These are phyloP conservation scores for Sclerotinia glacialis DNA, from an alignment of 2,329 filamentous ascomycete species.

Conservation along the genomic window DNA sequence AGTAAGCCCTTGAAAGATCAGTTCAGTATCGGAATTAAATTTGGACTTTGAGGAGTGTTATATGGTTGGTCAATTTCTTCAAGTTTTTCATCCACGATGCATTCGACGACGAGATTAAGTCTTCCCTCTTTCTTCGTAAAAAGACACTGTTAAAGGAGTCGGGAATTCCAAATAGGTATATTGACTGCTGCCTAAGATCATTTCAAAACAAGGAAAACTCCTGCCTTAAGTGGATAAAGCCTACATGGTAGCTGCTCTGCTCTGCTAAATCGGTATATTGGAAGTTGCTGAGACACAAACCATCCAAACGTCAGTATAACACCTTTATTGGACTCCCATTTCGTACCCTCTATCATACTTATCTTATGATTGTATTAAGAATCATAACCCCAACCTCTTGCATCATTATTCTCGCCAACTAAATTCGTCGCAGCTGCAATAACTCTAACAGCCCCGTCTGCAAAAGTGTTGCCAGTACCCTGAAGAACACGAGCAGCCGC, in stretches of 20 bases:
- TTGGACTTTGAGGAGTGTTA: neutral
- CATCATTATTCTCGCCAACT: conserved; percentile 28
- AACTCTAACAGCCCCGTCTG: conserved; percentile 45
- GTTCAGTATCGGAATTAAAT: neutral
- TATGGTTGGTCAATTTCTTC: neutral
- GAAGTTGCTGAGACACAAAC: neutral
- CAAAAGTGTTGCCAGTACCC: conserved; percentile 42
- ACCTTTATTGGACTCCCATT: no score
- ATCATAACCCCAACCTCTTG: conserved; percentile 35
- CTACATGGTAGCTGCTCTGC: neutral
- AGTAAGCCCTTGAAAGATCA: neutral
- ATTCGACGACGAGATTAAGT: neutral
- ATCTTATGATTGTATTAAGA: conserved; percentile 13
- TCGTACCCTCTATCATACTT: neutral
- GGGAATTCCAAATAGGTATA: neutral
- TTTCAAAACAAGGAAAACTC: neutral
- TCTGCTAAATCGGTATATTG: neutral
- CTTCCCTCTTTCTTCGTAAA: neutral
- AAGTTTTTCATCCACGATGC: neutral
- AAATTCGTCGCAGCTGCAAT: conserved; percentile 46
- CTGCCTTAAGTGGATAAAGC: no score
- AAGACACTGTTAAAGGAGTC: neutral
- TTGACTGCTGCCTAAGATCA: no score
- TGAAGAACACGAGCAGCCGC: conserved; percentile 23
- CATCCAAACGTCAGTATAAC: no score